Base-by-base conservation (phyloP, 2,329 filamentous ascomycete species). In the Hypoxylon sp. region DNA sequence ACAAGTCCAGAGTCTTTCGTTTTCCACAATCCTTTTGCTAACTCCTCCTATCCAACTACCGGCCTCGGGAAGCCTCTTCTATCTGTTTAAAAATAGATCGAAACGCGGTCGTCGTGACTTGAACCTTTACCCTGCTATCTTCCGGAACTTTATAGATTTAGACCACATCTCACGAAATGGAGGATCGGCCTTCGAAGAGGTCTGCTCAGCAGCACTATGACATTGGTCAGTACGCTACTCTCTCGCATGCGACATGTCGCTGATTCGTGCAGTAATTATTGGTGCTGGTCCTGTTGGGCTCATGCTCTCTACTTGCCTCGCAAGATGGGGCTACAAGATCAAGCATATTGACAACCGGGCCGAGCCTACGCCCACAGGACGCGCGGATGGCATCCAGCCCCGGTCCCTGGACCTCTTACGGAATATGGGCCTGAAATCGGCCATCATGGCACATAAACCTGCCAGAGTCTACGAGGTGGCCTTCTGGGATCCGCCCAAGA, bases 261-360 rank as follows among this genome's bases (percentile, higher is more conserved):
- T 71, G 48, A 74, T 7, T 3, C 40, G 13, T 83, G 47, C 55
- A 85, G 92, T 97, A 67, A 92, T 97, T 65, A 83, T 97, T 52
- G 93, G 93, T 63, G 93, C 93, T 53, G 93, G 93, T 13, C 93
- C 93, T 3, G 92, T 93, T 35, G 93, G 93, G 52, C 84, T 97
- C 55, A 88, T 96, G 77, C 83, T 97, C 20, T 95, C 92, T 7
- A 92, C 92, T 24, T 94, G 90, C 72, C 83, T 97, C 60, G 90
- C 91, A 59, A 83, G 92, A 78, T 97, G 92, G 91, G 93, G 93
- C 17, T 97, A 97, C 81, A 92, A 87, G 74, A 91, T 97, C 75
- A 96, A 94, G 80, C 92, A 97, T 77, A 92, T 97, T 71, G 93
- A 97, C 77, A 96, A 96, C 76, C 84, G 92, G 57, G 81, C 91